Evolutionary conservation across 371 early-diverging fungal genomes (phyloP), one percentile per base, ranked within the genome.

Genomic region (Rhizopus stolonifer): DNA sequence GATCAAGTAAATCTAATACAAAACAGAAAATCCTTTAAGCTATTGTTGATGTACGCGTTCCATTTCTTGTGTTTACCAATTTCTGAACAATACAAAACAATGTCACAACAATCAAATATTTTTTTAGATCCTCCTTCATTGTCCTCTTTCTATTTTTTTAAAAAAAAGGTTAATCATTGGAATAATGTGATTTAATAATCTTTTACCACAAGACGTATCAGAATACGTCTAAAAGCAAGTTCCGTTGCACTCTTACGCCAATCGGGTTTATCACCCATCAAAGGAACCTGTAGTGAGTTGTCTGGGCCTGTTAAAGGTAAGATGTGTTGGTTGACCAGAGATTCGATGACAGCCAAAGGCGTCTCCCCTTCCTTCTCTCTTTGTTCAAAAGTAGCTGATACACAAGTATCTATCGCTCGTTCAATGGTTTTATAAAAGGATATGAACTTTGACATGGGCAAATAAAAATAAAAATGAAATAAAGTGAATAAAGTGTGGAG

Each of bases 211-310:
- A 67, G 45, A 18, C 56, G 34, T 15, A 72, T 51, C 8, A 74
- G 36, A 0, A 33, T 42, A 22, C 58, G 49, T 32, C 72, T 65
- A 52, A 72, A 69, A 8, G 64, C 59, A 42, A 65, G 45, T 52
- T 78, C 78, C 1, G 64, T 54, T n/a, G 67, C 73, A 46, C 48
- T 61, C 15, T 60, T 67, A 24, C 74, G 61, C 78, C 78, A 78
- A 51, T 78, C 78, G 0, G 51, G 32, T 22, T 62, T 67, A 13
- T 58, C 66, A 25, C 58, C 58, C 3, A 51, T 24, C 23, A 52
- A 29, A 4, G 44, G 26, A 2, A 66, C 17, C 11, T 58, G 48
- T 7, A 66, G 23, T 14, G 14, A 36, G 33, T 67, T 64, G 11
- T 60, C 68, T 34, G 50, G 36, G 4, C 64, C 64, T 18, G 51